Base-by-base conservation (phyloP, 108 stramenopile genomes). In the Epithemia pelagica region DNA sequence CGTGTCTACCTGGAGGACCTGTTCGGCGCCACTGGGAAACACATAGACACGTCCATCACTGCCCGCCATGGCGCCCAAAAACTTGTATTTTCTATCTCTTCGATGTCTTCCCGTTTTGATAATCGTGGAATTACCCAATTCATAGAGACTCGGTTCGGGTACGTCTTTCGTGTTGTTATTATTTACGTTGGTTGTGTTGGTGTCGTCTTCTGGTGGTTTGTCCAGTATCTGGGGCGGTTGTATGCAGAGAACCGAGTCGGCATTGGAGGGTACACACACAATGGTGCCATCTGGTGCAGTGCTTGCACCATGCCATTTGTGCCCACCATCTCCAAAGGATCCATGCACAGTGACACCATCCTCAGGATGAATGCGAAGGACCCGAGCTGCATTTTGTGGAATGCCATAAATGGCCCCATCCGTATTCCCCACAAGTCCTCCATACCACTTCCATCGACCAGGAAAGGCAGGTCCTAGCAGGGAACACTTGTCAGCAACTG, bases 231-330 rank as follows among this genome's bases (percentile, higher is more conserved):
- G 26, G 20, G 56, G 67, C 28, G 89, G 89, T 29, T 71, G 74
- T 52, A 93, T 78, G 53, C 81, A 81, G 0, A 96, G 68, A 18
- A 88, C 85, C n/a, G 64, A 64, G 59, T 91, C 87, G 8, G 86
- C 82, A 79, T 96, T 91, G 54, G 78, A 74, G 0, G 95, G 95
- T 0, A 96, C 77, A 21, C 81, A 84, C 29, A 83, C 84, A 65
- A 96, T 87, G 26, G 69, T 77, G 20, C 86, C 88, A 76, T 89
- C 80, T 2, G 71, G 60, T 25, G 76, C 68, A 20, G 70, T 65
- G 1, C 78, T 87, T 21, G 79, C 87, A 21, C 95, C 95, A 65
- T 96, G 95, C 95, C 95, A 96, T 56, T 91, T 91, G 77, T 89
- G 84, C 19, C 66, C 67, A 32, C 87, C 85, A 30, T 62, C 56